These are phyloP conservation scores for Sugiyamaella xylanicola DNA, from an alignment of 1,139 yeast genomes.

Conservation along the genomic window DNA sequence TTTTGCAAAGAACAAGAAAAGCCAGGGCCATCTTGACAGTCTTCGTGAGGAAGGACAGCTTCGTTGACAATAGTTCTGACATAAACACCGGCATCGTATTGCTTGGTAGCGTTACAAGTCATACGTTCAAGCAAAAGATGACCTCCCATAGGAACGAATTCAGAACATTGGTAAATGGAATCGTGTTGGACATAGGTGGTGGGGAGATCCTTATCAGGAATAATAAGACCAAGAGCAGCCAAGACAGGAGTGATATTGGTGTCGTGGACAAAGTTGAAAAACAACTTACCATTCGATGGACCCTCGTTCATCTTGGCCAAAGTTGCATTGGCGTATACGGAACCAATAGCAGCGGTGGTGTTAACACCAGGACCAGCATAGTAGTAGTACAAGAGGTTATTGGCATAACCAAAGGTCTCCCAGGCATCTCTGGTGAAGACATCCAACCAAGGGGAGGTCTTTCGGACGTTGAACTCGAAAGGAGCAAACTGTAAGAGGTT, in stretches of 20 bases:
- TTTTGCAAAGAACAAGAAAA: constrained; percentile 55
- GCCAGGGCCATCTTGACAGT: constrained; percentile 62
- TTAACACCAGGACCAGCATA: constrained; percentile 56
- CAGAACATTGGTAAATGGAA: constrained; percentile 53
- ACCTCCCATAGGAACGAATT: constrained; percentile 60
- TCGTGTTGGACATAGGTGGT: constrained; percentile 48
- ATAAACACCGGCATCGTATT: constrained; percentile 38
- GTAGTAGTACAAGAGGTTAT: constrained; percentile 52
- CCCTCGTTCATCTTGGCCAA: constrained; percentile 46
- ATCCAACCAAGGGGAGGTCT: constrained; percentile 56
- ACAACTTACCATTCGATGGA: constrained; percentile 43
- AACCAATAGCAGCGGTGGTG: constrained; percentile 50
- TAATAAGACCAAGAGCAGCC: constrained; percentile 55
- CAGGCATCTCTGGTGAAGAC: constrained; percentile 60
- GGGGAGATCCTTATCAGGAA: constrained; percentile 47
- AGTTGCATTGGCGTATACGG: constrained; percentile 55
- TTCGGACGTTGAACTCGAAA: constrained; percentile 57
- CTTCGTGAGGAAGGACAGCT: constrained; percentile 58
- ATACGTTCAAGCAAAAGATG: constrained; percentile 56
- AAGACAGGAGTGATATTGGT: constrained; percentile 50
- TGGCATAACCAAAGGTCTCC: constrained; percentile 50
- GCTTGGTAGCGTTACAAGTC: constrained; percentile 42
- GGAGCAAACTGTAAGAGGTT: constrained; percentile 56
- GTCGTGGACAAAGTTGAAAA: constrained; percentile 60
- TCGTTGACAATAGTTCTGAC: constrained; percentile 60